Evolutionary conservation across 768 basidiomycete species (phyloP).

Genomic region (Tricholoma furcatifolium): DNA sequence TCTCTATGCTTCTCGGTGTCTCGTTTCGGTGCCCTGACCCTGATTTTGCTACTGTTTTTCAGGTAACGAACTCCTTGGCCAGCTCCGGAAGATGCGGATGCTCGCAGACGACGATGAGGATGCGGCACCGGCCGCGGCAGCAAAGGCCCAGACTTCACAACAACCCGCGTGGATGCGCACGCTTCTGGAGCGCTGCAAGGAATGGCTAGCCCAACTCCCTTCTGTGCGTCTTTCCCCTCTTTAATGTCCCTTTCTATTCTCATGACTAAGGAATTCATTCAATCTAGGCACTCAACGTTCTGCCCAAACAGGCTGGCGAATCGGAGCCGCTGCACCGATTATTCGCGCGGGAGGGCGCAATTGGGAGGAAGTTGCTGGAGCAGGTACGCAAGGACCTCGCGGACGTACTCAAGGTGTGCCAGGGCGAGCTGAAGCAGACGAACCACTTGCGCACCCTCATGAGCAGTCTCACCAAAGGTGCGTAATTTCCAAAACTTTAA

Average conservation of each 20-base stretch:
- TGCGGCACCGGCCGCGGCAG: conserved; percentile 45
- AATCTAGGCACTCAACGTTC: conserved; percentile 57
- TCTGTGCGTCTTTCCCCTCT: conserved; percentile 43
- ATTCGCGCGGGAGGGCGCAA: conserved; percentile 83
- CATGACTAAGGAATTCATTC: not conserved
- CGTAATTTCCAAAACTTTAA: conserved; percentile 5
- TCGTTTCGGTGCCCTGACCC: conserved; percentile 5
- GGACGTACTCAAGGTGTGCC: conserved; percentile 81
- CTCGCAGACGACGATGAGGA: conserved; percentile 85
- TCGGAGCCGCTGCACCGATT: conserved; percentile 87
- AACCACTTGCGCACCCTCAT: conserved; percentile 93
- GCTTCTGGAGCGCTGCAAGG: conserved; percentile 75
- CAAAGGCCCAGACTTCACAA: conserved; percentile 64
- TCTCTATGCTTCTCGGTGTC: not conserved
- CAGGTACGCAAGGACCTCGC: conserved; percentile 79
- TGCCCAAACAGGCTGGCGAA: conserved; percentile 65
- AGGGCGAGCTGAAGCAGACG: conserved; percentile 89
- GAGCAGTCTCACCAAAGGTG: conserved; percentile 88
- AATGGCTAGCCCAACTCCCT: conserved; percentile 81
- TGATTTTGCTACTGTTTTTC: conserved; percentile 11
- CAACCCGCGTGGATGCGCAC: conserved; percentile 95
- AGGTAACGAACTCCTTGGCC: conserved; percentile 82
- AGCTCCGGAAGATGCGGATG: conserved; percentile 92
- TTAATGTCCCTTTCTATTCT: conserved; percentile 10
- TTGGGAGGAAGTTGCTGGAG: conserved; percentile 75